Base-by-base conservation (phyloP, 371 early-diverging fungal species). In the Rhizomucor pusillus region DNA sequence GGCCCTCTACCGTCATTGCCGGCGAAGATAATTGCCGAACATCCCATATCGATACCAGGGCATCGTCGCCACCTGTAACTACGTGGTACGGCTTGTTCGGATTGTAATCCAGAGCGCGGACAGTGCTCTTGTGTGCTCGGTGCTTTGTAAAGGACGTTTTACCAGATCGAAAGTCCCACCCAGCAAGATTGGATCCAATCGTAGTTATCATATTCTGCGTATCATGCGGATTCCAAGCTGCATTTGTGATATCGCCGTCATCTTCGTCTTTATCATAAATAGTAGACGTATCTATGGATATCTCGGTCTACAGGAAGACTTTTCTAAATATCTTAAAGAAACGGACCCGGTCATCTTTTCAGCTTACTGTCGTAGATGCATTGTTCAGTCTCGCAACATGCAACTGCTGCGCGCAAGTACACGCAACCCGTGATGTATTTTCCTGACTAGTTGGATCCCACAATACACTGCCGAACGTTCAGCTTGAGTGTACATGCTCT, bases 51-150 rank as follows among this genome's bases (percentile, higher is more conserved):
- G 86, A 79, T 5, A 94, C 80, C 11, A 64, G 54, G 35, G 92
- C 87, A 75, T 96, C 97, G 62, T 93, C 88, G 7, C 93, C 93
- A 18, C 88, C 91, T 0, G 94, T 88, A 0, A 80, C 92, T 14
- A 94, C 52, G 46, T 86, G 82, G 59, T 92, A 77, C 1, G 92
- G 90, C 45, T 85, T 79, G 63, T 94, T 93, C 9, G 91, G 87
- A 60, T 96, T 96, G 58, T 77, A 88, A 65, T 93, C 94, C 1
- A 94, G 54, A 6, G 82, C 82, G n/a, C 87, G 80, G 13, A 92
- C 75, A 16, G 77, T 74, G 24, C 78, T 75, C 16, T 77, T 65
- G 58, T 94, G 92, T 7, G 91, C 89, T 2, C 74, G 53, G n/a
- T 53, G 51, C 25, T 75, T 75, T 11, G 57, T 44, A 45, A 81